phyloP scores from a whole-genome alignment of 768 basidiomycete genomes.

The Mycena rebaudengoi region DNA sequence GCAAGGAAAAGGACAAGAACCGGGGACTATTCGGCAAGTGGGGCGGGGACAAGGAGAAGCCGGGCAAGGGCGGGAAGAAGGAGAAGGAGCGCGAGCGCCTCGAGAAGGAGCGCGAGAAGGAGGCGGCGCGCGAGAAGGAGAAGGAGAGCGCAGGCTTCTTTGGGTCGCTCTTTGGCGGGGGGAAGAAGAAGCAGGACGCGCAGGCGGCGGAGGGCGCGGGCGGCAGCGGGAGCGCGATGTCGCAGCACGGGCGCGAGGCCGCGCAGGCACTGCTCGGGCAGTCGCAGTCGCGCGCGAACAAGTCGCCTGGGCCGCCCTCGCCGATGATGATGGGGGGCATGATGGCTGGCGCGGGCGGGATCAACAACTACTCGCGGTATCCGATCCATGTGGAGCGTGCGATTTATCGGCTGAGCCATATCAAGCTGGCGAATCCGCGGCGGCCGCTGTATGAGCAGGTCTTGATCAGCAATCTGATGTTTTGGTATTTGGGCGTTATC shows the following conservation, averaged over 20 bases:
- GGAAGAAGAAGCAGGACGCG: constrained; percentile 86
- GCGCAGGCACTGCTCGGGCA: constrained; percentile 90
- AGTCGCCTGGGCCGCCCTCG: constrained; percentile 62
- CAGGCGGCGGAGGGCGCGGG: too few species aligned
- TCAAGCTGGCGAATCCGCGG: constrained; percentile 97
- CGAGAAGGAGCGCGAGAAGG: constrained; percentile 52
- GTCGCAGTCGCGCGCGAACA: constrained; percentile 62
- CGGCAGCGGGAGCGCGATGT: too few species aligned
- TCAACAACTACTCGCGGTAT: constrained; percentile 76
- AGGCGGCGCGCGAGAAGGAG: constrained; percentile 62
- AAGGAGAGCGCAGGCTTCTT: constrained; percentile 87
- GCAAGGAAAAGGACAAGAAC: constrained; percentile 82
- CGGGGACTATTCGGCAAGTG: constrained; percentile 59
- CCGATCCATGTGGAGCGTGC: constrained; percentile 99
- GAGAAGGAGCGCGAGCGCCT: constrained; percentile 53
- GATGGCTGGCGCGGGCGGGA: constrained; percentile 40
- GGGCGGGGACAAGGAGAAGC: constrained; percentile 64
- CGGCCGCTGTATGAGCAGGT: constrained; percentile 98
- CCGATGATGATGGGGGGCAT: constrained; percentile 17
- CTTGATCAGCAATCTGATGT: constrained; percentile 93
- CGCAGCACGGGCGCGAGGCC: constrained; percentile 76
- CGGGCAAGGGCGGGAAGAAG: constrained; percentile 45
- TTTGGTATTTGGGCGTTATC: constrained; percentile 99
- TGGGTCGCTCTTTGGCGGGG: constrained; percentile 88
- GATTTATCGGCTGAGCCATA: constrained; percentile 96